Evolutionary conservation across 1,284 basidiomycete genomes (phyloP), one percentile per base, ranked within the genome.

Genomic region (Apiotrichum akiyoshidainum): DNA sequence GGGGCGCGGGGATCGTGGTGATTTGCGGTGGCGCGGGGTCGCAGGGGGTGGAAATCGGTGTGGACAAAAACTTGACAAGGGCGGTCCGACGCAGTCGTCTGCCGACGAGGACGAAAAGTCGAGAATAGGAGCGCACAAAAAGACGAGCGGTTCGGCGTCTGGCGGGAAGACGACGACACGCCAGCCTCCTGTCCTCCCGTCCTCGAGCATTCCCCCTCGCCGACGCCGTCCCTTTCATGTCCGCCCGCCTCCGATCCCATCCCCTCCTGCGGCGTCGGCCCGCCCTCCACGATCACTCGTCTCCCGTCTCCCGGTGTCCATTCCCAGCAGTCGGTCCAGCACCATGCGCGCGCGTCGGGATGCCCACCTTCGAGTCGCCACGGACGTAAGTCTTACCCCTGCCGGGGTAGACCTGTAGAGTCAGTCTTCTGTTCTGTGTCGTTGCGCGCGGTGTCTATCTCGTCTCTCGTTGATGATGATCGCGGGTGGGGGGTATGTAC

Each of bases 381-480:
- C 93, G 90, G 79, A 97, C 91, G 80, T 94, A 96, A 70, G 92
- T 86, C 78, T 90, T 90, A 77, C 93, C 93, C 88, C 88, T 92
- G 81, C 85, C 86, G 70, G 93, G 93, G 86, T 96, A 97, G 84
- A 97, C 93, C 42, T 52, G 51, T 26, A 12, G 16, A 16, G 51
- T 52, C 41, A 42, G 51, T 44, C 19, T 44, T 44, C 33, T 33
- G 1, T 33, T 33, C 31, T 47, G n/a, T n/a, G n/a, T 34, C 33
- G 13, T 17, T 12, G 13, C 31, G 16, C 10, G 37, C 33, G 34
- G 4, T 6, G 6, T 21, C 42, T 7, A 21, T 8, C 5, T 21
- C 42, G 42, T 19, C 21, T 19, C 21, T 21, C 42, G 42, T 7
- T 8, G n/a, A 19, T 44, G 8, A 19, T 21, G 6, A 11, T 19